Evolutionary conservation across 192 early-diverging fungal genomes (phyloP).

Genomic region (Gigaspora rosea): DNA sequence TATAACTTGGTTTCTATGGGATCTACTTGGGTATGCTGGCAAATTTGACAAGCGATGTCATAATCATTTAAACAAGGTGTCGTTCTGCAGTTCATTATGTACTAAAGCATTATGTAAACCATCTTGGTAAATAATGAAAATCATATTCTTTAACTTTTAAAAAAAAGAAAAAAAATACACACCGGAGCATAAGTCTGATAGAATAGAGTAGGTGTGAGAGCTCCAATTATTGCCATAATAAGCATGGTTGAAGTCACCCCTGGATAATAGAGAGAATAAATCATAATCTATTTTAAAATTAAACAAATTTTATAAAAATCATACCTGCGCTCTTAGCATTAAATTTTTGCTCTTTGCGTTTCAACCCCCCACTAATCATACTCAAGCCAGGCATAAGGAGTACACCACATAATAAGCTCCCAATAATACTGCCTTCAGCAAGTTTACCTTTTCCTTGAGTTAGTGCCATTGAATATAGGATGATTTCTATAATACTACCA

Average conservation of each 20-base stretch:
- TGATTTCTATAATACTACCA: constrained; percentile 94
- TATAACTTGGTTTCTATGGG: constrained; percentile 83
- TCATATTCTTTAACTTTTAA: neutral
- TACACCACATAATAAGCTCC: constrained; percentile 86
- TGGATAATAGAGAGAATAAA: constrained; percentile 12
- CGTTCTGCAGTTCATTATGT: constrained; percentile 2
- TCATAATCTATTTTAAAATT: neutral
- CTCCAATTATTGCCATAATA: constrained; percentile 90
- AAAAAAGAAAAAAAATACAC: constrained; percentile 32
- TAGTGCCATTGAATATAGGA: constrained; percentile 88
- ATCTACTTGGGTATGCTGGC: constrained; percentile 62
- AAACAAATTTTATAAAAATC: neutral
- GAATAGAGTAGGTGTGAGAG: constrained; percentile 92
- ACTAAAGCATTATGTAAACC: neutral
- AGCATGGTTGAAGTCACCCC: constrained; percentile 95
- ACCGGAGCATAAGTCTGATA: constrained; percentile 85
- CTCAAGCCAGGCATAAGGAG: constrained; percentile 90
- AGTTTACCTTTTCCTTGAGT: constrained; percentile 83
- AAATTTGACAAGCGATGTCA: constrained; percentile 56
- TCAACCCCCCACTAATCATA: constrained; percentile 92
- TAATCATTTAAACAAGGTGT: no score
- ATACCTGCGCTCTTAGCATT: constrained; percentile 89
- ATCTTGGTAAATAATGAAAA: neutral
- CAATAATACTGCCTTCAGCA: constrained; percentile 91
- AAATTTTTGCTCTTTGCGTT: constrained; percentile 90